Conservation (phyloP, 2,329 filamentous ascomycete genomes). For the Beauveria varroae region DNA sequence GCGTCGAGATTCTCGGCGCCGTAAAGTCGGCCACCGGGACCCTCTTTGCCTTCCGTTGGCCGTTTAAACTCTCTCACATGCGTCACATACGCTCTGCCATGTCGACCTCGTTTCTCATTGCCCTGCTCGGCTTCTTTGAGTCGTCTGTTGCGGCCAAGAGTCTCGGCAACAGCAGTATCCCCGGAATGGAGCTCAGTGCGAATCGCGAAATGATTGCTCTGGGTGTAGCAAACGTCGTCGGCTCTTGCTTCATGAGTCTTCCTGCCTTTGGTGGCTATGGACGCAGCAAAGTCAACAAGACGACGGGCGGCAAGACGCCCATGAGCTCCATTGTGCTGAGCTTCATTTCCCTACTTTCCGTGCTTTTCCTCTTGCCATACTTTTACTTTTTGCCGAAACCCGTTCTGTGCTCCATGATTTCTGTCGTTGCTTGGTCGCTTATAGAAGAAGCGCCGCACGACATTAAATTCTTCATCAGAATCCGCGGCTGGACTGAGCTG, state of each 20-base stretch:
- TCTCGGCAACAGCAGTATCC: slow-evolving; percentile 61
- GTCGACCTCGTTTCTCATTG: slow-evolving; percentile 87
- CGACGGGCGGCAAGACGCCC: slow-evolving; percentile 83
- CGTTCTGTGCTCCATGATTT: slow-evolving; percentile 88
- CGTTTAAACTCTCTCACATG: slow-evolving; percentile 70
- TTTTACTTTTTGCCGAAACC: slow-evolving; percentile 97
- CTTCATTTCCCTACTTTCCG: slow-evolving; percentile 71
- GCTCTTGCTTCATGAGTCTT: slow-evolving; percentile 84
- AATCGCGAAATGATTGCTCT: slow-evolving; percentile 92
- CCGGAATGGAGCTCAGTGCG: slow-evolving; percentile 75
- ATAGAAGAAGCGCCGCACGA: slow-evolving; percentile 95
- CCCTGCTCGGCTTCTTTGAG: slow-evolving; percentile 95
- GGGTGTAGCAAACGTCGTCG: slow-evolving; percentile 83
- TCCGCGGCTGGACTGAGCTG: slow-evolving; percentile 80
- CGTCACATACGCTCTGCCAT: slow-evolving; percentile 78
- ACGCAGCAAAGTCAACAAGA: slow-evolving; percentile 88
- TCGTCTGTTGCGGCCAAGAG: slow-evolving; percentile 94
- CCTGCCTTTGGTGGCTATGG: slow-evolving; percentile 96
- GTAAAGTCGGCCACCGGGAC: slow-evolving; percentile 68
- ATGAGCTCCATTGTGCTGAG: slow-evolving; percentile 89
- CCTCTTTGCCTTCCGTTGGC: slow-evolving; percentile 75
- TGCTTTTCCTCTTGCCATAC: slow-evolving; percentile 77
- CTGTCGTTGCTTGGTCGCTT: slow-evolving; percentile 87
- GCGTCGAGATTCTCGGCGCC: slow-evolving; percentile 75
- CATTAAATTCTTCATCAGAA: slow-evolving; percentile 78